Percentiles rank a stretch among this genome's conserved stretches.
These are phyloP conservation scores for Microcyclosporella mali DNA, from an alignment of 2,329 filamentous ascomycete species.

Conservation along the genomic window DNA sequence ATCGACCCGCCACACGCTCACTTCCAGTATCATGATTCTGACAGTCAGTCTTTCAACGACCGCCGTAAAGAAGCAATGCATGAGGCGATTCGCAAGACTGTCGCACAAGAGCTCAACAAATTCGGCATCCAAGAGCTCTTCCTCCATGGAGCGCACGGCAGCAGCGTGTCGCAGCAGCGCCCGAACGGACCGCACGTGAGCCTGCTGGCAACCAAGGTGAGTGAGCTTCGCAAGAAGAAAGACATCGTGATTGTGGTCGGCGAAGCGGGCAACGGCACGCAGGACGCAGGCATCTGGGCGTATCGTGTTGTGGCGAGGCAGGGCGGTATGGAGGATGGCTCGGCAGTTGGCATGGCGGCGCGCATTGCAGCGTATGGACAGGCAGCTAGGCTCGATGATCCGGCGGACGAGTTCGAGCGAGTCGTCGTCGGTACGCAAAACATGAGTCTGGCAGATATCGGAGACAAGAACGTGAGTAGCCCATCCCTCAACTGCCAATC, in stretches of 20 bases:
- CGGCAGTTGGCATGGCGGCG: constrained; percentile 57
- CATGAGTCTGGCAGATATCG: not conserved
- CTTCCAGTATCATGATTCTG: constrained; percentile 68
- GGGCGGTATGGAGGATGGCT: constrained; percentile 65
- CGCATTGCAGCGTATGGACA: constrained; percentile 30
- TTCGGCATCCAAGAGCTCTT: constrained; percentile 19
- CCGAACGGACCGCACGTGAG: constrained; percentile 55
- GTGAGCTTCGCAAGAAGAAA: constrained; percentile 47
- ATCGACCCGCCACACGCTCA: constrained; percentile 39
- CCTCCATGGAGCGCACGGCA: constrained; percentile 20
- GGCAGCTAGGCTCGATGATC: not conserved
- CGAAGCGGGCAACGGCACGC: constrained; percentile 59
- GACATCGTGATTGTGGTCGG: constrained; percentile 69
- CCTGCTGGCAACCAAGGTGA: constrained; percentile 55
- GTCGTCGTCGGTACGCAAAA: no score
- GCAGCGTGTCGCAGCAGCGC: constrained; percentile 3
- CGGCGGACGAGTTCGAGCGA: not conserved
- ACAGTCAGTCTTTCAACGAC: constrained; percentile 70
- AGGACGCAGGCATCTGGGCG: constrained; percentile 70
- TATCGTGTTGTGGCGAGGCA: constrained; percentile 59
- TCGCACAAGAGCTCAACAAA: constrained; percentile 12
- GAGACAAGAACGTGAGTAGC: constrained; percentile 1
- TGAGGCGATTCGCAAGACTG: constrained; percentile 22
- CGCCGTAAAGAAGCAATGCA: constrained; percentile 65
- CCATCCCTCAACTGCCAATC: not conserved